Evolutionary conservation across 2,329 filamentous ascomycete species (phyloP).

Genomic region (Claviceps sp.): DNA sequence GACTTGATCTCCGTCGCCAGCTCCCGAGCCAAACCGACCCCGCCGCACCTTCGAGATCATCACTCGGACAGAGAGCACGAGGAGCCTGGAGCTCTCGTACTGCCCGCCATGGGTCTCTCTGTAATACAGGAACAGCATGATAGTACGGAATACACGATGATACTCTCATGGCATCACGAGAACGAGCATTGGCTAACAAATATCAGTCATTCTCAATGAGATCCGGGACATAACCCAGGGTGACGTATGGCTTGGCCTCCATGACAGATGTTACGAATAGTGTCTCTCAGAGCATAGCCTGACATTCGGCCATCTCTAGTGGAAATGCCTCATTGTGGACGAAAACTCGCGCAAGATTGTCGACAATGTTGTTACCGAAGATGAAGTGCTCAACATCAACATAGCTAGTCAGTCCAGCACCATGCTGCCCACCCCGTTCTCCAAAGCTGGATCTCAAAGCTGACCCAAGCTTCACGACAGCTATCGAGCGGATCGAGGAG

Average conservation of each 20-base stretch:
- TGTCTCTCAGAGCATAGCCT: background rate
- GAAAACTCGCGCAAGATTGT: constrained; percentile 71
- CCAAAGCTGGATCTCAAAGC: constrained; percentile 4
- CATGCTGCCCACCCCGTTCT: constrained; percentile 1
- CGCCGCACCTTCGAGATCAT: background rate
- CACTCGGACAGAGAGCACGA: background rate
- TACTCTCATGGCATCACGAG: background rate
- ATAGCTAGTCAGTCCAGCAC: constrained; percentile 69
- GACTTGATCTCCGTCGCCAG: background rate
- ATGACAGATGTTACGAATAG: background rate
- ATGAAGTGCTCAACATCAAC: constrained; percentile 94
- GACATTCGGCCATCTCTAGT: constrained; percentile 38
- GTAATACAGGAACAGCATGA: constrained; percentile 69
- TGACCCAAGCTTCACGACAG: constrained; percentile 31
- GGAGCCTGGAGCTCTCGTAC: constrained; percentile 7
- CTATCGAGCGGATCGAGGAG: constrained; percentile 90
- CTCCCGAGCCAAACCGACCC: background rate
- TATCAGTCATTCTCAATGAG: constrained; percentile 23
- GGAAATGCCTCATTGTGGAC: constrained; percentile 93
- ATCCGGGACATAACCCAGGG: constrained; percentile 68
- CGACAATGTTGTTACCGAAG: constrained; percentile 82
- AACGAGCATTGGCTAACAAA: constrained; percentile 1
- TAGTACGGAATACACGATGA: constrained; percentile 13
- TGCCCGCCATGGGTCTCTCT: constrained; percentile 63
- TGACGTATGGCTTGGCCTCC: constrained; percentile 45